Evolutionary conservation across 2,329 filamentous ascomycete genomes (phyloP), one percentile per base, ranked within the genome.

Genomic region (Alternaria consortialis): DNA sequence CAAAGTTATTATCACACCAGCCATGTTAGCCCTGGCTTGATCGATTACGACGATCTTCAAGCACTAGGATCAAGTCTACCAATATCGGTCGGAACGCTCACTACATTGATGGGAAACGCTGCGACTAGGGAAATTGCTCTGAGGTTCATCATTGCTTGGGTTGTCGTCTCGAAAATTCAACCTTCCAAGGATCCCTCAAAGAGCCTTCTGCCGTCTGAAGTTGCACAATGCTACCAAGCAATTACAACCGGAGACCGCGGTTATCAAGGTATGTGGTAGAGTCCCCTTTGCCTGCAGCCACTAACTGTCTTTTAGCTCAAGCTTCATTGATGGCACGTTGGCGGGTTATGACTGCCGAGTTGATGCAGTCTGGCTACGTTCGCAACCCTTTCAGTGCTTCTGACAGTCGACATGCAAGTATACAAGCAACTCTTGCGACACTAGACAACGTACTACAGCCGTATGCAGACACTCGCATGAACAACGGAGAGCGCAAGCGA

Each of bases 1-100:
- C 73, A 75, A 52, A 79, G 72, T 47, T 80, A 74, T 58, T 80
- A 79, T 40, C 72, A 76, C 43, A 64, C 36, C 2, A 56, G 61
- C 6, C 61, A 53, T n/a, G 64, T 72, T 1, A 72, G 58, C 27
- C 53, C 67, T 5, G 70, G 64, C 7, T 23, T 70, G 12, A 53
- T 75, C 5, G 74, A 74, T 32, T 31, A 67, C 6, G 69, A 71
- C 9, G 65, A 71, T 36, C 56, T 76, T 25, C 67, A 69, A 17
- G 63, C 62, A 15, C 52, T 76, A 5, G 70, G 74, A 11, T 47
- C 54, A 1, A 42, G 63, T n/a, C 31, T 74, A 7, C 73, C 70
- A 0, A 51, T 76, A 1, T 73, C 74, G 2, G 56, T 60, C 0
- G 67, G 66, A 17, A 71, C 68, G 3, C 50, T 77, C 6, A 68